Evolutionary conservation across 306 rosid genomes (phyloP), one percentile per base, ranked within the genome.

Genomic region (Oxytropis ochrocephala): DNA sequence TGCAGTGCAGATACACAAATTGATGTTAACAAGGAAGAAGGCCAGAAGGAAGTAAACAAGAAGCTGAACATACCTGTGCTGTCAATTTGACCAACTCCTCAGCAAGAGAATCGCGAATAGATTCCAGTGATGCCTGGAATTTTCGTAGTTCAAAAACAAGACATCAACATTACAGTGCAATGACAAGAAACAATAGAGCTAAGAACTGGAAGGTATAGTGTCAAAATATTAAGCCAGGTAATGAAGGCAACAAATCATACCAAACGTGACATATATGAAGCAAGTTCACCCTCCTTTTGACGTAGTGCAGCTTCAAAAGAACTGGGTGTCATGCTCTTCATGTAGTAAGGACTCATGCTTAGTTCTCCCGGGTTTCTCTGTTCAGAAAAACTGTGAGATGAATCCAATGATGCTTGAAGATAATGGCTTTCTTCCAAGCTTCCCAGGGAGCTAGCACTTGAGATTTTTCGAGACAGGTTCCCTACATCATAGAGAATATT

Each of bases 231-330:
- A 57, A 16, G 41, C 10, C 43, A 64, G 63, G 60, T 39, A 72
- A 64, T 30, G 59, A 57, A 67, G 67, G 66, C 61, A 54, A 69
- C 27, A 62, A 59, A 72, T 43, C 90, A 43, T 82, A 94, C 99
- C 99, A 91, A 49, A 78, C 97, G 99, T 54, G 96, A 91, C 89
- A 89, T 81, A 82, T 95, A 95, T 17, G 97, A 95, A 75, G 97
- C 89, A 81, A 95, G 97, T 85, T 95, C 99, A 35, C 99, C 99
- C 86, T 91, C 99, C 86, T 95, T 95, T 76, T 95, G 97, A 69
- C 99, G 96, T 79, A 95, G 91, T 44, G 97, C 91, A 63, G 97
- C 90, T 87, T 87, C 99, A 73, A 91, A 95, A 73, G 99, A 67
- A 81, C 92, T 89, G 67, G 95, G 83, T 11, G 96, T 87, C 96